Evolutionary conservation across 495 filamentous ascomycete genomes (phyloP).

Genomic region (Cercophora scortea): DNA sequence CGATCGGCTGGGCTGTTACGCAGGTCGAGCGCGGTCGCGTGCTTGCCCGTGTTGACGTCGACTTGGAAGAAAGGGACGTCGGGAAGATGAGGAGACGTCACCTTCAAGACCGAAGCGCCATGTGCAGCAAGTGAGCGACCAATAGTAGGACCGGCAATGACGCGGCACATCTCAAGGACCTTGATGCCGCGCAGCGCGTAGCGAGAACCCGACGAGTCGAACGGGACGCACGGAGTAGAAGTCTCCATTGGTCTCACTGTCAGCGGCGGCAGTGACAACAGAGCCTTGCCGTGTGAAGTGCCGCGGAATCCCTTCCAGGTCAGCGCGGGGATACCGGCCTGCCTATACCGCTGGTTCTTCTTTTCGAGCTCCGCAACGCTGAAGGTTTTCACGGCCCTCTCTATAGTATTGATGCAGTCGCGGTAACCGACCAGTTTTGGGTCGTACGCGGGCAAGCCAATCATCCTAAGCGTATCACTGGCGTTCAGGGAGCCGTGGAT

Average conservation of each 20-base stretch:
- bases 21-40: slow-evolving; percentile 46
- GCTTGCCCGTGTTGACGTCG: slow-evolving; percentile 69
- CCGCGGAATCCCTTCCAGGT: slow-evolving; percentile 57
- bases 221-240: slow-evolving; percentile 41
- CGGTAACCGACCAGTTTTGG: slow-evolving; percentile 59
- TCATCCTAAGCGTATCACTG: slow-evolving; percentile 59
- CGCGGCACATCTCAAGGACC: slow-evolving; percentile 63
- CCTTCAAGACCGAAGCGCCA: slow-evolving; percentile 61
- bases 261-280: slow-evolving; percentile 16
- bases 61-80: slow-evolving; percentile 79
- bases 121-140: slow-evolving; percentile 59
- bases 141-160: slow-evolving; percentile 56
- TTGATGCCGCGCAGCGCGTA: slow-evolving; percentile 46
- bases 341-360: slow-evolving; percentile 52
- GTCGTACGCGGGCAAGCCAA: slow-evolving; percentile 55
- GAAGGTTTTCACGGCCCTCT: slow-evolving; percentile 55
- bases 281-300: slow-evolving; percentile 48
- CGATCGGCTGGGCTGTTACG: slow-evolving; percentile 42
- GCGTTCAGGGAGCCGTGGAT: slow-evolving; percentile 74
- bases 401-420: slow-evolving; percentile 59
- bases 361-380: slow-evolving; percentile 55
- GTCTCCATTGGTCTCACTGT: slow-evolving; percentile 11
- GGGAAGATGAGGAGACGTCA: slow-evolving; percentile 58
- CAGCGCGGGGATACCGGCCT: slow-evolving; percentile 59
- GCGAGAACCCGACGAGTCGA: slow-evolving; percentile 29